Evolutionary conservation across 805 yeast species (phyloP).

Genomic region (Pichia membranifaciens): DNA sequence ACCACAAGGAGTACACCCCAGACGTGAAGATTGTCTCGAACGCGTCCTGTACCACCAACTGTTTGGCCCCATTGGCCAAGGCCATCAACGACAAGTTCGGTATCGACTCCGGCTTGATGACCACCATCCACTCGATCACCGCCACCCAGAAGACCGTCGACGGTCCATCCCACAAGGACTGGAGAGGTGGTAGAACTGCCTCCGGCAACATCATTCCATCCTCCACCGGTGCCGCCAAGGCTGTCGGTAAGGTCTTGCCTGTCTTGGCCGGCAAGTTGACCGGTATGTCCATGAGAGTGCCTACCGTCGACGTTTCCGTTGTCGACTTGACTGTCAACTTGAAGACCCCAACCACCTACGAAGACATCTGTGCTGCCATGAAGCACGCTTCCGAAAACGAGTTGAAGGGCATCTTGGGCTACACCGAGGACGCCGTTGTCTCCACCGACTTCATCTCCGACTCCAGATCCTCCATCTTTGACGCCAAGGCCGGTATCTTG

Average conservation of each 20-base stretch:
- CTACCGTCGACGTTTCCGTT: conserved; percentile 89
- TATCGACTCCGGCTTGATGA: conserved; percentile 89
- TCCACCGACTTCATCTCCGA: conserved; percentile 85
- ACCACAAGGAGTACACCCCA: conserved; percentile 69
- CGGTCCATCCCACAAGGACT: conserved; percentile 96
- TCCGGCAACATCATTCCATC: conserved; percentile 94
- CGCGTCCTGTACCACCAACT: conserved; percentile 95
- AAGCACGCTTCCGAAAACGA: conserved; percentile 71
- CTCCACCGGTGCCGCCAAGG: conserved; percentile 97
- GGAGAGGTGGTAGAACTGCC: conserved; percentile 98
- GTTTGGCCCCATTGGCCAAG: conserved; percentile 93
- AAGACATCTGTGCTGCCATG: conserved; percentile 73
- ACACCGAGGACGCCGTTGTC: conserved; percentile 90
- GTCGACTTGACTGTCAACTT: conserved; percentile 87
- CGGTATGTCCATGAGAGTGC: conserved; percentile 91
- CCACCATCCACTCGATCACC: conserved; percentile 93
- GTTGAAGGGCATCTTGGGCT: conserved; percentile 78
- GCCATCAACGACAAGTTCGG: conserved; percentile 81
- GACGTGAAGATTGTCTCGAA: conserved; percentile 77
- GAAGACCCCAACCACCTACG: conserved; percentile 71
- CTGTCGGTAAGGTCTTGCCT: conserved; percentile 93
- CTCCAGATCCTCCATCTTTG: conserved; percentile 81
- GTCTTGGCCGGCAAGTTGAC: conserved; percentile 87
- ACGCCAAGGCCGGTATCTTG: conserved; percentile 85
- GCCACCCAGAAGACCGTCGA: conserved; percentile 96